Evolutionary conservation across 2,329 filamentous ascomycete species (phyloP).

Genomic region (Domatiomyces catenatus): DNA sequence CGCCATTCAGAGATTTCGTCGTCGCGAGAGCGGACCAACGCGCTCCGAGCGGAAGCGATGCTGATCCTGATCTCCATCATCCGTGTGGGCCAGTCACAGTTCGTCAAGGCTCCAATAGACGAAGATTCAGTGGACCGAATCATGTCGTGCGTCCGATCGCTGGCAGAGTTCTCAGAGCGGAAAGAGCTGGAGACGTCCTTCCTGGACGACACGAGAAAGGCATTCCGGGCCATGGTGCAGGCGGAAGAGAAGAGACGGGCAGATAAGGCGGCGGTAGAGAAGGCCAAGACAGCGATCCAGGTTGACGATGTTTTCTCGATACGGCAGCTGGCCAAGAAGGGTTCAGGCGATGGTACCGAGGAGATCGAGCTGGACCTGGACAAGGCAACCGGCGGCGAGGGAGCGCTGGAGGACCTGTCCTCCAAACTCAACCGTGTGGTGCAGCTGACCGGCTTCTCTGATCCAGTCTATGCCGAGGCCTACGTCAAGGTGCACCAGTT

Average conservation of each 20-base stretch:
- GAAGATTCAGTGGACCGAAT: constrained; percentile 97
- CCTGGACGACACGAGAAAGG: constrained; percentile 84
- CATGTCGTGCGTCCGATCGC: constrained; percentile 88
- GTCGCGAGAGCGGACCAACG: constrained; percentile 76
- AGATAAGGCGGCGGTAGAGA: constrained; percentile 84
- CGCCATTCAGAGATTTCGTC: constrained; percentile 85
- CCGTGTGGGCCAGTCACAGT: constrained; percentile 94
- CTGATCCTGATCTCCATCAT: constrained; percentile 99
- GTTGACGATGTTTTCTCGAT: constrained; percentile 92
- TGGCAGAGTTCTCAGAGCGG: constrained; percentile 77
- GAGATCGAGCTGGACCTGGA: constrained; percentile 82
- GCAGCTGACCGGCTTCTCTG: constrained; percentile 93
- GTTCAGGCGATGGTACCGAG: constrained; percentile 62
- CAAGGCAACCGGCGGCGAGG: constrained; percentile 83
- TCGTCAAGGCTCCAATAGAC: constrained; percentile 92
- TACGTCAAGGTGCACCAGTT: constrained; percentile 99
- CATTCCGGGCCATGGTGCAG: constrained; percentile 93
- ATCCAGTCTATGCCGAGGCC: constrained; percentile 95
- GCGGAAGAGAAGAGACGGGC: constrained; percentile 94
- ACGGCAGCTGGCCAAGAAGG: constrained; percentile 85
- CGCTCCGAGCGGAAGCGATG: constrained; percentile 91
- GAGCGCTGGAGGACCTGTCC: constrained; percentile 65
- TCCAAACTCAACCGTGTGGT: constrained; percentile 94
- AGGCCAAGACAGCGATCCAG: constrained; percentile 84
- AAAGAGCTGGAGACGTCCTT: constrained; percentile 87